These are phyloP conservation scores for Tolypocladium capitatum DNA, from an alignment of 2,329 filamentous ascomycete species.

Conservation along the genomic window DNA sequence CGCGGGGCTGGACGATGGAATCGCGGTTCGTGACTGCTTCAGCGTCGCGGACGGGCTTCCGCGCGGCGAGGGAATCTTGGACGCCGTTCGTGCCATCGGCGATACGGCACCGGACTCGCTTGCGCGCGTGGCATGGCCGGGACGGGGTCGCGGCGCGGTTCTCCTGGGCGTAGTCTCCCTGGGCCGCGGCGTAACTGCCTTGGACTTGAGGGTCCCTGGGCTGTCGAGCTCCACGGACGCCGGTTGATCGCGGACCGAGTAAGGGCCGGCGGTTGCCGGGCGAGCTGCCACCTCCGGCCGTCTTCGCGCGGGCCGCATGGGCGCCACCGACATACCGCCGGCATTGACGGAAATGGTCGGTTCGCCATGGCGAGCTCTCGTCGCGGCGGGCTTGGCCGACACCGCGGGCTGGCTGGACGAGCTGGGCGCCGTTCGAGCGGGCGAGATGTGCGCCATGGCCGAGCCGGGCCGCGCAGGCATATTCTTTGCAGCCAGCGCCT, in stretches of 20 bases:
- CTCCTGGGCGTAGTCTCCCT: constrained; percentile 39
- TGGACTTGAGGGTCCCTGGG: constrained; percentile 32
- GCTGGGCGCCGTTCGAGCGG: constrained; percentile 28
- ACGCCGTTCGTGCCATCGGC: constrained; percentile 21
- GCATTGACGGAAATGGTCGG: constrained; percentile 31
- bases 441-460: constrained; percentile 49
- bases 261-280: constrained; percentile 52
- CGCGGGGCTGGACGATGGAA: constrained; percentile 26
- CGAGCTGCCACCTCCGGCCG: constrained; percentile 44
- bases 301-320: constrained; percentile 46
- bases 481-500: constrained; percentile 35
- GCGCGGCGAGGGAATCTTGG: constrained; percentile 26
- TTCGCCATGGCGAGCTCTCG: constrained; percentile 29
- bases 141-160: constrained; percentile 30
- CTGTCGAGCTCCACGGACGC: constrained; percentile 22
- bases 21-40: constrained; percentile 18
- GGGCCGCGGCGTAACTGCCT: constrained; percentile 35
- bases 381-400: constrained; percentile 20
- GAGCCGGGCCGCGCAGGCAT: constrained; percentile 46
- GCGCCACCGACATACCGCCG: constrained; percentile 49
- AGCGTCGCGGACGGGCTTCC: constrained; percentile 25
- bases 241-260: constrained; percentile 44
- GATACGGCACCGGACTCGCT: constrained; percentile 38
- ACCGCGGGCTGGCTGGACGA: constrained; percentile 17
- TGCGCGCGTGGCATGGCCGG: constrained; percentile 33